Evolutionary conservation across 164 flowering plant genomes (phyloP).

Genomic region (Chloranthus sessilifolius): DNA sequence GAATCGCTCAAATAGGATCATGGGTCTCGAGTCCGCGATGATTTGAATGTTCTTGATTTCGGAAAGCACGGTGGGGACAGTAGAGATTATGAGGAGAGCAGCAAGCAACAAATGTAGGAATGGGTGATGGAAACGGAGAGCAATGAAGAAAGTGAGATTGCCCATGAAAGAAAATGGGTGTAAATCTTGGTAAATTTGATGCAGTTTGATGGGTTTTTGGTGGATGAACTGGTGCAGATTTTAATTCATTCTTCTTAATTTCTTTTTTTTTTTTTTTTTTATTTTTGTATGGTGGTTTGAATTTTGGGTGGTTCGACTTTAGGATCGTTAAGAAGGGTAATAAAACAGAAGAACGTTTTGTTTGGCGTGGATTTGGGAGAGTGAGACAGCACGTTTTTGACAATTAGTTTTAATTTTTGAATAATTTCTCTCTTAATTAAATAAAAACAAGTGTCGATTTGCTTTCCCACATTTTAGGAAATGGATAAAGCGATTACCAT

Average conservation of each 20-base stretch:
- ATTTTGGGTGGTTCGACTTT: conserved; percentile 1
- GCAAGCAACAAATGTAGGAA: conserved; percentile 7
- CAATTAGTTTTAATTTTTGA: no score
- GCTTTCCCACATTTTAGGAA: no score
- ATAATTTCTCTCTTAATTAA: no score
- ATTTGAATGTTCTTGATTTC: conserved; percentile 35
- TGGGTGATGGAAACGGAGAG: conserved; percentile 10
- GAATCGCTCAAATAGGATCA: conserved; percentile 37
- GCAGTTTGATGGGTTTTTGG: not conserved
- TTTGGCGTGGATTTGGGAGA: conserved; percentile 25
- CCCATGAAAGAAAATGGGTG: not conserved
- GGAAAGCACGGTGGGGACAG: conserved; percentile 10
- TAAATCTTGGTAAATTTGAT: not conserved
- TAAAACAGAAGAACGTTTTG: conserved; percentile 22
- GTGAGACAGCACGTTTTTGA: conserved; percentile 5
- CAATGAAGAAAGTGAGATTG: no score
- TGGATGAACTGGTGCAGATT: not conserved
- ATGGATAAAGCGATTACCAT: no score
- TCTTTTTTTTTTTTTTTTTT: not conserved
- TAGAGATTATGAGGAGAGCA: conserved; percentile 12
- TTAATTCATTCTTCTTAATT: not conserved
- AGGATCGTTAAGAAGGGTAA: conserved; percentile 7
- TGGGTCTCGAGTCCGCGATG: conserved; percentile 30
- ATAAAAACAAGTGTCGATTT: no score
- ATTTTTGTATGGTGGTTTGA: not conserved